Base-by-base conservation (phyloP, 2,329 filamentous ascomycete genomes). In the Dactylellina parvicollis region DNA sequence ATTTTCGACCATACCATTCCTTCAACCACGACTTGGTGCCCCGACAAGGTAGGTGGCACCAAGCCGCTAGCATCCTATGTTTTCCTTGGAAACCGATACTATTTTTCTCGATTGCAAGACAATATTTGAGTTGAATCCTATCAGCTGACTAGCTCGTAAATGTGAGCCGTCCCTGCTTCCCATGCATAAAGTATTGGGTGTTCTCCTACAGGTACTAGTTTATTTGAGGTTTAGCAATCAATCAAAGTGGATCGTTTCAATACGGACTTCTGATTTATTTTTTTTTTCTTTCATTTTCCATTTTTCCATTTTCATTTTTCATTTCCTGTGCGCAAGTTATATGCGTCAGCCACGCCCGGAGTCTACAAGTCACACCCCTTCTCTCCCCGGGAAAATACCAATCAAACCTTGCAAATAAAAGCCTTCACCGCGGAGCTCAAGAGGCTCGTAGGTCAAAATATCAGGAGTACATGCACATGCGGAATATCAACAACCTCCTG, bases 211-310 rank as follows among this genome's bases (percentile, higher is more conserved):
- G 16, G 30, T 14, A 34, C 30, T 7, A 34, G 14, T 34, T 34
- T 34, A 14, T 7, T 34, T 34, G 20, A 47, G 4, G 8, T 16
- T 4, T 10, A n/a, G 9, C 34, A 44, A 20, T 64, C 30, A 24
- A 47, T 32, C 14, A 64, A 64, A 52, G 22, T 54, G 59, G 36
- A 47, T 46, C 59, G 47, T 47, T 64, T 54, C n/a, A 20, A 36
- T 47, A 64, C 40, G 59, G 59, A 46, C 54, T 54, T 49, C 24
- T 30, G 3, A 64, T 8, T 2, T 22, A 44, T 40, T 16, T 12
- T 46, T 38, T 20, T 28, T 24, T 52, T 36, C 34, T 42, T 12
- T 59, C 24, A 9, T 50, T 24, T 46, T 46, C 22, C 5, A 5
- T 24, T 4, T 2, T 46, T 8, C 22, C 18, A 9, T 24, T 24